Conservation (phyloP, 768 basidiomycete genomes). For the Macrolepiota albuminosa region DNA sequence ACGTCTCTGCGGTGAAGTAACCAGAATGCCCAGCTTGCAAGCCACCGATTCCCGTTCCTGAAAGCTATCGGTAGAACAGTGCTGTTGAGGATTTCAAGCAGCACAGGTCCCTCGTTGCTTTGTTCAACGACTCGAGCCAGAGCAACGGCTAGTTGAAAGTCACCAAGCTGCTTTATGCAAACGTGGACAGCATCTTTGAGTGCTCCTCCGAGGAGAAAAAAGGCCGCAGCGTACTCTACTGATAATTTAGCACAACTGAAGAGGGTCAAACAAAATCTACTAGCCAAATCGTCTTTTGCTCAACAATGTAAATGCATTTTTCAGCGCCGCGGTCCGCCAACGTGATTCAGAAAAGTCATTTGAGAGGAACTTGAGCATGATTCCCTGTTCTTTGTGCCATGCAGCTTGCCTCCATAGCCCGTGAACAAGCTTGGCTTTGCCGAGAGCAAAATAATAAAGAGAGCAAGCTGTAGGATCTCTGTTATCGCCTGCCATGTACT, state of each 20-base stretch:
- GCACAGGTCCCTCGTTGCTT: slow-evolving; percentile 73
- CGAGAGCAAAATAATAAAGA: slow-evolving; percentile 91
- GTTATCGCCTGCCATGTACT: slow-evolving; percentile 83
- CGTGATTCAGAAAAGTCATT: slow-evolving; percentile 84
- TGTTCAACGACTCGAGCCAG: slow-evolving; percentile 83
- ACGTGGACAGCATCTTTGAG: slow-evolving; percentile 91
- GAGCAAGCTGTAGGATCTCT: slow-evolving; percentile 90
- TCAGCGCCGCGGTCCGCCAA: slow-evolving; percentile 91
- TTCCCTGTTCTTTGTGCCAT: slow-evolving; percentile 85
- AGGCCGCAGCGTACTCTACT: slow-evolving; percentile 95
- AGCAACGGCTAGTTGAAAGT: slow-evolving; percentile 88
- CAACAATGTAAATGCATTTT: slow-evolving; percentile 92
- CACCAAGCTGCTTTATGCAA: slow-evolving; percentile 80
- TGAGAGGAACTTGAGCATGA: slow-evolving; percentile 88
- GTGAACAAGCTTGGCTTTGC: slow-evolving; percentile 88
- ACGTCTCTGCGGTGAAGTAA: slow-evolving; percentile 81
- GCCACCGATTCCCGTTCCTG: slow-evolving; percentile 83
- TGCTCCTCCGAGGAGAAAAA: slow-evolving; percentile 88
- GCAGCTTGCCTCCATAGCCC: slow-evolving; percentile 94
- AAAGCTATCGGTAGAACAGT: slow-evolving; percentile 84
- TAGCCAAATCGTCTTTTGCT: slow-evolving; percentile 89
- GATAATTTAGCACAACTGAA: background rate
- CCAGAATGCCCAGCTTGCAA: slow-evolving; percentile 98
- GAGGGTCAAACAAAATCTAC: slow-evolving; percentile 20
- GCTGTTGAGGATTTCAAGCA: slow-evolving; percentile 64